Conservation (phyloP, 148 eudicot species). For the Chenopodium formosanum region DNA sequence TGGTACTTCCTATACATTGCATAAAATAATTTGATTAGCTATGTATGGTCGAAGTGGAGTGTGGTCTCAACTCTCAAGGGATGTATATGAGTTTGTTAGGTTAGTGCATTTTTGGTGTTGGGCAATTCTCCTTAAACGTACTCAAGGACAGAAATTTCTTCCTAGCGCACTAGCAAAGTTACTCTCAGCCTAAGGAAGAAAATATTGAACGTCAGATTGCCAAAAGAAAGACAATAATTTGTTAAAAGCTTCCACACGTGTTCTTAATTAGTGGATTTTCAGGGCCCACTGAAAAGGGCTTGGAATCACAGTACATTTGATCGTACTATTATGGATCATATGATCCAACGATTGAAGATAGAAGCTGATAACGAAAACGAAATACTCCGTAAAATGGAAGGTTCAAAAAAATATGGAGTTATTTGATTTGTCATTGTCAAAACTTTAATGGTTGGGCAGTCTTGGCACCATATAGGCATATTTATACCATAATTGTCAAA, state of each 20-base stretch:
- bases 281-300: not conserved
- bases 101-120: not conserved
- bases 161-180: not conserved
- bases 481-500: conserved; percentile 8
- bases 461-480: not conserved
- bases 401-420: not conserved
- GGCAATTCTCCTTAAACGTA: not conserved
- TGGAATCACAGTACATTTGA: conserved; percentile 14
- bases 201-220: not conserved
- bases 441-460: conserved; percentile 8
- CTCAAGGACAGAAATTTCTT: not conserved
- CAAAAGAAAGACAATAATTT: not conserved
- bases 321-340: conserved; percentile 10
- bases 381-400: not conserved
- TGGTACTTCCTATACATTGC: too few species aligned
- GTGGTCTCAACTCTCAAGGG: not conserved
- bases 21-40: too few species aligned
- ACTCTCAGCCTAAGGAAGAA: not conserved
- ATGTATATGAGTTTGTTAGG: not conserved
- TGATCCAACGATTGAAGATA: conserved; percentile 17
- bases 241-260: conserved; percentile 9
- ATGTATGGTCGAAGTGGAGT: too few species aligned
- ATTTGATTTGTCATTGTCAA: conserved; percentile 25
- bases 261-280: not conserved
- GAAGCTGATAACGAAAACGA: not conserved